Base-by-base conservation (phyloP, 768 basidiomycete genomes). In the Suillus subluteus region DNA sequence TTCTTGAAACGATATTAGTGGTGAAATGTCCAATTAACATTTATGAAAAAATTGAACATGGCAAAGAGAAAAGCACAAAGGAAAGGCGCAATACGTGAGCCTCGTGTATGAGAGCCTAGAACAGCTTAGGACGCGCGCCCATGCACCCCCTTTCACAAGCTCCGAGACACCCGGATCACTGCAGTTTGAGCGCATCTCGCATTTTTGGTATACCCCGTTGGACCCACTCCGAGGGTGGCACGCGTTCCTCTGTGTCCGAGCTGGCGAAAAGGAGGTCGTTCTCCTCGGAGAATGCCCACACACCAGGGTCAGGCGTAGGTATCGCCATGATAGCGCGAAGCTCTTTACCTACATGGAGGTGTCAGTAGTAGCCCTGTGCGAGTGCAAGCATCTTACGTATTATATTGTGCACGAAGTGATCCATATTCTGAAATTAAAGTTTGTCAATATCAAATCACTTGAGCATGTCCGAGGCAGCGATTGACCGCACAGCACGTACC, bases 321-420 rank as follows among this genome's bases (percentile, higher is more conserved):
- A 83, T 81, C 32, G 87, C 85, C 15, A 89, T 88, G 67, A 91
- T 82, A 5, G 88, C 89, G 37, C 79, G 82, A 54, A 91, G 80
- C 73, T 91, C 89, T 69, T 85, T 85, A 58, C 83, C 87, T 84
- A 68, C 48, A 67, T 32, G 65, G 40, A 4, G 63, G 54, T 62
- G 56, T 61, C 21, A 63, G 65, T 43, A 32, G 59, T 44, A 46
- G 37, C 46, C 58, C 15, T 38, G 32, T 13, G 54, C 55, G 35
- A 63, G 23, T 18, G 13, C 58, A 54, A 50, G 67, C 43, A 56
- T 62, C 82, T 70, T 73, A 85, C 88, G 84, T 69, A 91, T 90
- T 73, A 91, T 88, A 71, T 85, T 86, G 62, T 85, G 81, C 35
- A 89, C 91, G 76, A 90, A 91, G 74, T 91, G 87, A 71, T 91